Evolutionary conservation across 129 eudicot species (phyloP).

Genomic region (Centrapalus pauciflorus): DNA sequence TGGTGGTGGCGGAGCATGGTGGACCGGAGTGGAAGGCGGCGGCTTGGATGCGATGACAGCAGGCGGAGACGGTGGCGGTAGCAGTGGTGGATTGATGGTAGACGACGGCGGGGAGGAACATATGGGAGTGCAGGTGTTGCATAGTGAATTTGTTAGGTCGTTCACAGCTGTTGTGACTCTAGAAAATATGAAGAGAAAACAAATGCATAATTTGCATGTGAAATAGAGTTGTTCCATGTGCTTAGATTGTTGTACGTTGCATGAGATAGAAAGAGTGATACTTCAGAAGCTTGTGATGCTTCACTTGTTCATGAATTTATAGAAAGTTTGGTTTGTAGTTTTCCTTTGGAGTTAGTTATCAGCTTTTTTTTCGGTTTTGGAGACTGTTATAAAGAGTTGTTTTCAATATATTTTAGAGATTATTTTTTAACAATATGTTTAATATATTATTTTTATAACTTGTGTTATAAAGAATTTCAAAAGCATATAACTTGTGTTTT

Average conservation of each 20-base stretch:
- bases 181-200: conserved; percentile 17
- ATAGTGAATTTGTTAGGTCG: conserved; percentile 32
- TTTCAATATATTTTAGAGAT: too few species aligned
- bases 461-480: too few species aligned
- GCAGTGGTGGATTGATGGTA: conserved; percentile 19
- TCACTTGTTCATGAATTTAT: conserved; percentile 11
- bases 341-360: background rate
- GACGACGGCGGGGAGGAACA: conserved; percentile 56
- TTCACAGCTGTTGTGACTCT: conserved; percentile 4
- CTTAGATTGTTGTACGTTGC: background rate
- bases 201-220: conserved; percentile 13
- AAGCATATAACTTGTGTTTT: too few species aligned
- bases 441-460: too few species aligned
- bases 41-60: too few species aligned
- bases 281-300: conserved; percentile 13
- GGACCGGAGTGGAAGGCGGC: conserved; percentile 26
- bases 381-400: too few species aligned
- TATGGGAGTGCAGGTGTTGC: conserved; percentile 60
- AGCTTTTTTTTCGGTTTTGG: background rate
- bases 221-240: conserved; percentile 17
- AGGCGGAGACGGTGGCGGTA: conserved; percentile 16
- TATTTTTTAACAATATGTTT: too few species aligned
- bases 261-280: background rate
- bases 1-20: conserved; percentile 42
- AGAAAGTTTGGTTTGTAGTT: background rate